Evolutionary conservation across 352 stramenopile species (phyloP), one percentile per base, ranked within the genome.

Genomic region (Globisporangium orthogonon): DNA sequence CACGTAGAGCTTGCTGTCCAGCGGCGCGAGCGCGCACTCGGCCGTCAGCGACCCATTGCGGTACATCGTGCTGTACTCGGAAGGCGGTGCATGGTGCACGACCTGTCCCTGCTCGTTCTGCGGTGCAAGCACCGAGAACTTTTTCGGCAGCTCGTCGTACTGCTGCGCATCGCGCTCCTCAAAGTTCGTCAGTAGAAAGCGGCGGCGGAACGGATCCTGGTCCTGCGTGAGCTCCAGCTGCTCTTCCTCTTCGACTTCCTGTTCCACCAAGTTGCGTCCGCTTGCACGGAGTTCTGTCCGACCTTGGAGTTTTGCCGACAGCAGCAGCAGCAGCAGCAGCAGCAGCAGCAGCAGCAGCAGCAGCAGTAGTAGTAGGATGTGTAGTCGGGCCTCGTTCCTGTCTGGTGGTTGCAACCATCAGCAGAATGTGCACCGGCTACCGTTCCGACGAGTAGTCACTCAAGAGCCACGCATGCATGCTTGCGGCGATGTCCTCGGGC

Each of bases 201-300:
- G 76, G 57, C 71, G 67, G 33, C 81, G 70, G 56, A 84, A 93
- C 18, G 78, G 80, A 56, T 91, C 81, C 41, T 80, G 65, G 23
- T 43, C 55, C 28, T 67, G 64, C 11, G 68, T 10, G 15, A 54
- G 40, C 31, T 63, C 58, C 5, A 45, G 50, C n/a, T 56, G 44
- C 7, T 65, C 62, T 11, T 65, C 57, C 13, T 78, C 66, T 7
- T 74, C 54, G 54, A 74, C 58, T 10, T 48, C 43, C 17, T n/a
- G n/a, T n/a, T n/a, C n/a, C n/a, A n/a, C n/a, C n/a, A n/a, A 48
- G 17, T n/a, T 30, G 15, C 17, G 4, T 17, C 30, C 68, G 61
- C 5, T 62, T n/a, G n/a, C n/a, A n/a, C n/a, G n/a, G n/a, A n/a
- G n/a, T n/a, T n/a, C n/a, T n/a, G n/a, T n/a, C n/a, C n/a, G n/a